Base-by-base conservation (phyloP, 192 early-diverging fungal species). In the Gaertneriomyces sp. region DNA sequence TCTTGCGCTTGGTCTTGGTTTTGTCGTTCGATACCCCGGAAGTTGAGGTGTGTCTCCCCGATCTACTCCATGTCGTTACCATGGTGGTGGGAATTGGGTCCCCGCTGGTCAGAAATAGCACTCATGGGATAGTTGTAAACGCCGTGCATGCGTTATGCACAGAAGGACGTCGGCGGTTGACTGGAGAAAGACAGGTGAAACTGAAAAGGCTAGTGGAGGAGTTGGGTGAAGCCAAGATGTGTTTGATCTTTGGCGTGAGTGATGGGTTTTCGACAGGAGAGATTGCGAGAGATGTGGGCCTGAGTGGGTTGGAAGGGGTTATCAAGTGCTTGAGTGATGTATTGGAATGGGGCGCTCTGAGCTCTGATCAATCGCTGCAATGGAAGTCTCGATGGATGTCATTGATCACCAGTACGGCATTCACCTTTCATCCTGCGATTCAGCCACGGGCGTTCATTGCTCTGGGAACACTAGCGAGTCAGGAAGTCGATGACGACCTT, bases 301-400 rank as follows among this genome's bases (percentile, higher is more conserved):
- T 71, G 11, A 45, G 63, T 8, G 66, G 67, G 46, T 63, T 90
- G 14, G 88, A 89, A 64, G 72, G 71, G 17, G 74, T 89, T 56
- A 77, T 84, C 3, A 78, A 79, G 57, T 71, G 77, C 40, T 77
- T 90, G 58, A 53, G 88, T 68, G 78, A 84, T 46, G 84, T 89
- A 7, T 73, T 90, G 50, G 73, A 76, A 5, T 81, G 72, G 50
- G 90, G 89, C 10, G 86, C 90, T 6, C 4, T 51, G 47, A 17
- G n/a, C 41, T 49, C 68, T 12, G 42, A 8, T 58, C 82, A 91
- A 45, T 87, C 89, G 6, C 88, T 88, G 66, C 78, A 76, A 33
- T 93, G 93, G 87, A 90, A 92, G 56, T 84, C 94, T 17, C 79
- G 93, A 41, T 98, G 95, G 95, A 91, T 94, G 77, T 86, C 91